phyloP scores from a whole-genome alignment of 768 basidiomycete genomes.

The Mrakia frigida region DNA sequence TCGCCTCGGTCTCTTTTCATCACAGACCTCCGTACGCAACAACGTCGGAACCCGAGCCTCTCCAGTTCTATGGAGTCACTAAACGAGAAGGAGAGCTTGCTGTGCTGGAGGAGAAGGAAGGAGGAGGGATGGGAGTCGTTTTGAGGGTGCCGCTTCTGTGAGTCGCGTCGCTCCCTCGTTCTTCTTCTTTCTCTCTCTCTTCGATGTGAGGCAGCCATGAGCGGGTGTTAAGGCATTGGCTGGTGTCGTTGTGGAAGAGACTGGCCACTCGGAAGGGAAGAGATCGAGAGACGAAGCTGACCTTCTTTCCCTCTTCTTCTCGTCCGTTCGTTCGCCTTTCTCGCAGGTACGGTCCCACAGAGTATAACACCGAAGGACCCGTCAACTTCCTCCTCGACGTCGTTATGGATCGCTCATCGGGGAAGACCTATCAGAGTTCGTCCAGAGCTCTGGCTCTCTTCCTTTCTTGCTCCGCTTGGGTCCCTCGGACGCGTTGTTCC shows the following conservation, averaged over 20 bases:
- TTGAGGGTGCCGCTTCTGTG: constrained; percentile 86
- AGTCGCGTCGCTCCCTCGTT: constrained; percentile 40
- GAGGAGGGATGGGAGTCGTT: constrained; percentile 57
- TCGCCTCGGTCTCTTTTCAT: background rate
- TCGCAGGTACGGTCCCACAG: constrained; percentile 75
- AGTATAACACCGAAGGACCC: constrained; percentile 78
- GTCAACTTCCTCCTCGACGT: constrained; percentile 84
- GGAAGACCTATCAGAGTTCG: constrained; percentile 70
- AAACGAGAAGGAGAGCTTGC: constrained; percentile 83
- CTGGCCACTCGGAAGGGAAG: too few relatives aligned
- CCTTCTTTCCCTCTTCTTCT: background rate
- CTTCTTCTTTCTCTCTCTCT: too few relatives aligned
- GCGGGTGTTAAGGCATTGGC: too few relatives aligned
- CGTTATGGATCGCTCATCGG: constrained; percentile 69
- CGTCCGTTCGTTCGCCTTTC: too few relatives aligned
- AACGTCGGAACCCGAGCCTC: constrained; percentile 65
- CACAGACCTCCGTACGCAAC: constrained; percentile 74
- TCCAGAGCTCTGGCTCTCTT: background rate
- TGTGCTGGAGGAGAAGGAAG: constrained; percentile 56
- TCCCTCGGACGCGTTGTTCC: background rate
- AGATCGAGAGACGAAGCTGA: background rate
- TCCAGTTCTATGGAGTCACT: constrained; percentile 80
- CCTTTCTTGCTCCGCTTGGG: background rate
- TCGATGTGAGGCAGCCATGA: too few relatives aligned
- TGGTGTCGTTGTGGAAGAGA: too few relatives aligned